Base-by-base conservation (phyloP, 75 land plant genomes). In the Picea sitchensis region DNA sequence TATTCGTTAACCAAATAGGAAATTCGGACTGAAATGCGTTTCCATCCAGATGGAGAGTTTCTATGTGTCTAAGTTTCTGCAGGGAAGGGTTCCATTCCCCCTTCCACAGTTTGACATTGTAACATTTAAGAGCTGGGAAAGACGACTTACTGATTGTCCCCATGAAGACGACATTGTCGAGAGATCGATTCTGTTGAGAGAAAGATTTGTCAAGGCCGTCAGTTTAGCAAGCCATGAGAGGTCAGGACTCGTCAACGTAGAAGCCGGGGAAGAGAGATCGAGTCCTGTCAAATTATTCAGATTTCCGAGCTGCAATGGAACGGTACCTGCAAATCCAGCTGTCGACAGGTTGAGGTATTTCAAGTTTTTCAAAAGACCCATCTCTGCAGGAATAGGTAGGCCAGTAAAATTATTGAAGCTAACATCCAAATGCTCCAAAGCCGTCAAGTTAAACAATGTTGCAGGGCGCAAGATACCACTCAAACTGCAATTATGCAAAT, bases 301-400 rank as follows among this genome's bases (percentile, higher is more conserved):
- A 65, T 82, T 76, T 17, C 87, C 87, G 15, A 85, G 61, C 15
- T 81, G 75, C 20, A 60, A 65, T 74, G 87, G 81, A 14, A 82
- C 17, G 41, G 41, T 15, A 26, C 81, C 81, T 36, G 44, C 41
- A 58, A 85, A 82, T 23, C 77, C 80, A 56, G 83, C 76, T 4
- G 11, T 14, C 0, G 83, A 85, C 14, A 85, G 79, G 71, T 82
- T 74, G 3, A 85, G 75, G 65, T 85, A 79, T 31, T 18, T 51
- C 47, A 85, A 65, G 15, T 32, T 56, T 32, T 60, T 38, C 73
- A 85, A 21, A 14, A 77, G 75, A 56, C 83, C 80, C 2, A 85
- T 14, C 26, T 81, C 76, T 17, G 60, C 31, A 58, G 87, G 87
- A 57, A 85, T 76, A 36, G 59, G 14, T 15, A 17, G 58, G 4